Base-by-base conservation (phyloP, 352 stramenopile species). In the Phytophthora vignae region DNA sequence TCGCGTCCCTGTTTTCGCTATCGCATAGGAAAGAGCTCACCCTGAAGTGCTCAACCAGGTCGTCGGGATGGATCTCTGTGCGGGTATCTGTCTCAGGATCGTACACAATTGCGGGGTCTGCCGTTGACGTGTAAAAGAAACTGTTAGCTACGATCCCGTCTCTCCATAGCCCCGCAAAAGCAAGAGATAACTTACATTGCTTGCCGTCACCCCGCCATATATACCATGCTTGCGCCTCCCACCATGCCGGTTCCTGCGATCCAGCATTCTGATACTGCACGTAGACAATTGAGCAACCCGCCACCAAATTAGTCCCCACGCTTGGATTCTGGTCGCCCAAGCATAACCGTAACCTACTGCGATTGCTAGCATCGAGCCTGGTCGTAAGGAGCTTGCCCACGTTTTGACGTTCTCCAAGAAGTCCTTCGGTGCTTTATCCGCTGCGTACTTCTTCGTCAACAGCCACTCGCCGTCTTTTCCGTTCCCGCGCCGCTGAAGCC, bases 211-310 rank as follows among this genome's bases (percentile, higher is more conserved):
- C 82, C 50, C 83, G 78, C 88, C 88, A 95, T 10, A 90, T 64
- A 60, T 95, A 94, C 88, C 88, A 95, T n/a, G 87, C 87, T 62
- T 95, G 88, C 1, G 88, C 88, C 59, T 95, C 87, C 88, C 88
- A 95, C 86, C 86, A 95, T 22, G 75, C 82, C 0, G 83, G 74
- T 54, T 95, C 84, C 1, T 75, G 57, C 2, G 83, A 88, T n/a
- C 78, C 88, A 50, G 72, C 69, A 48, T 95, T 92, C 42, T 88
- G 79, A 67, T 93, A 95, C 88, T 95, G 58, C 55, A 55, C 40
- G 21, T 67, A 56, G 17, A 10, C 25, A 42, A 21, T 27, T 49
- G 11, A 40, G 29, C 38, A 49, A 67, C 52, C 48, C 8, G 33
- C 4, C 62, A 11, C 40, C 42, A 21, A 8, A 64, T 73, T 65